phyloP scores from a whole-genome alignment of 2,329 filamentous ascomycete genomes.

The Mycogone perniciosa region DNA sequence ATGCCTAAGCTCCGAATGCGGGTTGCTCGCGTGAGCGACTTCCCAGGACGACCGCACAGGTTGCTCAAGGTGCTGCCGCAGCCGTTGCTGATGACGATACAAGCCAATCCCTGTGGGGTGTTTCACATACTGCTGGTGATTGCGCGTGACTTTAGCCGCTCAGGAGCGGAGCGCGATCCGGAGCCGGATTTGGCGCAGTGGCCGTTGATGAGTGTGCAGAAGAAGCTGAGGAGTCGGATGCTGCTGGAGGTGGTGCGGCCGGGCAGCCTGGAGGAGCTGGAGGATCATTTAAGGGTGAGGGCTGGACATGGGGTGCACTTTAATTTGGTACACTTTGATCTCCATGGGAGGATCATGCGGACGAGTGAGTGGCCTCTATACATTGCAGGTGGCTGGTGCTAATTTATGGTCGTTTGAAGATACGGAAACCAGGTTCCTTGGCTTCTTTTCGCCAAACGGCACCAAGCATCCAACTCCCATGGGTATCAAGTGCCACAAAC shows the following conservation, averaged over 20 bases:
- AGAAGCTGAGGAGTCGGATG: slow-evolving; percentile 21
- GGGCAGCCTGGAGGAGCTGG: slow-evolving; percentile 21
- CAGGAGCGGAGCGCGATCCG: slow-evolving; percentile 21
- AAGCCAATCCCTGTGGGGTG: slow-evolving; percentile 15
- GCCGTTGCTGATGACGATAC: slow-evolving; percentile 16
- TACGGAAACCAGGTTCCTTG: slow-evolving; percentile 18
- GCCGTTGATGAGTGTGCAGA: slow-evolving; percentile 24
- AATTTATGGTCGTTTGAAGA: slow-evolving; percentile 9
- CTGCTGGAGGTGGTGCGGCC: slow-evolving; percentile 21
- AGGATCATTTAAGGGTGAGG: slow-evolving; percentile 17
- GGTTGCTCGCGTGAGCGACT: slow-evolving; percentile 22
- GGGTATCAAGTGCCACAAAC: slow-evolving; percentile 19
- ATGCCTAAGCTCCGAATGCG: slow-evolving; percentile 18
- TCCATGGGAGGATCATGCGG: slow-evolving; percentile 22
- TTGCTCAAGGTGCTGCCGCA: slow-evolving; percentile 10
- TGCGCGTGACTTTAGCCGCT: slow-evolving; percentile 21
- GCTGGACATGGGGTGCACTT: slow-evolving; percentile 19
- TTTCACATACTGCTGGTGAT: slow-evolving; percentile 24
- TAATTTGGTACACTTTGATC: slow-evolving; percentile 24
- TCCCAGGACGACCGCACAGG: slow-evolving; percentile 12
- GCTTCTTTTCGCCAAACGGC: slow-evolving; percentile 22
- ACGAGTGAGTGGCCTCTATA: slow-evolving; percentile 17
- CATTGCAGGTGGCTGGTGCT: neutral
- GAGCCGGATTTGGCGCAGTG: slow-evolving; percentile 25
- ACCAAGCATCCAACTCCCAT: slow-evolving; percentile 11